Conservation (phyloP, 768 basidiomycete genomes). For the Russula foetens region DNA sequence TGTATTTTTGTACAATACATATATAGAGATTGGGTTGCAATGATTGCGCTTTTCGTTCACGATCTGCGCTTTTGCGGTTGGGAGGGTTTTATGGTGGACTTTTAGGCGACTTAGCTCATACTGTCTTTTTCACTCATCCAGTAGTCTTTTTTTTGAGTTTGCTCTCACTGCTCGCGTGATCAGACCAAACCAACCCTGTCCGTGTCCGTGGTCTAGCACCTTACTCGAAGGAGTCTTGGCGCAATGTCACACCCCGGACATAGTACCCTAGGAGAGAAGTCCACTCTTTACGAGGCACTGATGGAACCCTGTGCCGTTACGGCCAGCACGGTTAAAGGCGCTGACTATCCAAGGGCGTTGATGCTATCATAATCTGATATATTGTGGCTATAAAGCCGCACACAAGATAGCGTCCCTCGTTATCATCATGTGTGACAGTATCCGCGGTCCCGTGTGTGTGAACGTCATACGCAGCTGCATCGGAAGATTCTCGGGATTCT, state of each 20-base stretch:
- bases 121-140: constrained; percentile 1
- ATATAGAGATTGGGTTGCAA: constrained; percentile 5
- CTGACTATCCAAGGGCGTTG: background rate
- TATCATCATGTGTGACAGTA: background rate
- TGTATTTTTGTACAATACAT: constrained; percentile 15
- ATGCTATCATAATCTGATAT: background rate
- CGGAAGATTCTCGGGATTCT: constrained; percentile 31
- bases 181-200: too few species aligned
- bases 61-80: background rate
- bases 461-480: background rate
- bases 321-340: background rate
- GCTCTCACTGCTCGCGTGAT: background rate
- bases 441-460: background rate
- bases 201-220: background rate
- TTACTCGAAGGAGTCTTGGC: background rate
- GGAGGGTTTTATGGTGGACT: constrained; percentile 9
- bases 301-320: background rate
- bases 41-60: background rate
- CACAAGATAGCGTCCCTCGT: background rate
- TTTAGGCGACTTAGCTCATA: background rate
- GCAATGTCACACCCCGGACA: background rate
- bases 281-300: background rate
- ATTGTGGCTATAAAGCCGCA: constrained; percentile 4
- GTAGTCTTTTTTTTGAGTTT: background rate
- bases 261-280: background rate